These are phyloP conservation scores for Fusarium abutilonis DNA, from an alignment of 2,329 filamentous ascomycete species.

Conservation along the genomic window DNA sequence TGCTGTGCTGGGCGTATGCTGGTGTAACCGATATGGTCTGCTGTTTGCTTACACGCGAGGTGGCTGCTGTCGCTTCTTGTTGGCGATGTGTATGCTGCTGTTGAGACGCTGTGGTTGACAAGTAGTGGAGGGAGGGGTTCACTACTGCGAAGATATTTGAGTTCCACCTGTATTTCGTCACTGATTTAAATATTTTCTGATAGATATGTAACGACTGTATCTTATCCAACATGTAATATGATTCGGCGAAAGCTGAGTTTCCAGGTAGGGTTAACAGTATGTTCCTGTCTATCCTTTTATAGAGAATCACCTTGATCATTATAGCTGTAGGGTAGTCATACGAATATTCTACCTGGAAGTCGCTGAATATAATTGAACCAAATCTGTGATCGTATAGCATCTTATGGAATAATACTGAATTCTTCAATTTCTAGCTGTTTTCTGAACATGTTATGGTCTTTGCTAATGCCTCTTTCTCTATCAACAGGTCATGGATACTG, in stretches of 20 bases:
- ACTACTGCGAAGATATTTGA: constrained; percentile 6
- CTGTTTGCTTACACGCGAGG: not conserved
- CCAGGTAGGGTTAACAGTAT: no score
- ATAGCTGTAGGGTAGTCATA: not conserved
- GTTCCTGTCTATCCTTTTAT: not conserved
- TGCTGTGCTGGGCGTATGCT: not conserved
- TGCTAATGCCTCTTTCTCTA: no score
- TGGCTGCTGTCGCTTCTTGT: not conserved
- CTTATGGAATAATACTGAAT: no score
- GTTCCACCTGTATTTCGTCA: constrained; percentile 32
- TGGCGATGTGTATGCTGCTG: constrained; percentile 4
- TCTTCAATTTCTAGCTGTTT: no score
- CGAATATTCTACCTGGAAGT: not conserved
- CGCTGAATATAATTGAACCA: no score
- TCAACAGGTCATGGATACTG: no score
- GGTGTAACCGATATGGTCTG: not conserved
- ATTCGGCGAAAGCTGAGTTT: no score
- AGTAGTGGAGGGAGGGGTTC: constrained; percentile 1
- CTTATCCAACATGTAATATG: no score
- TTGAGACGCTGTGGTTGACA: constrained; percentile 1
- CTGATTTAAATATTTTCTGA: not conserved
- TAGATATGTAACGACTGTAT: no score
- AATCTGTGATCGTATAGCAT: no score
- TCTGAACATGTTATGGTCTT: no score
- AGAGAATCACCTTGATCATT: not conserved